These are phyloP conservation scores for Mimosa bimucronata DNA, from an alignment of 306 rosid genomes.

Conservation along the genomic window DNA sequence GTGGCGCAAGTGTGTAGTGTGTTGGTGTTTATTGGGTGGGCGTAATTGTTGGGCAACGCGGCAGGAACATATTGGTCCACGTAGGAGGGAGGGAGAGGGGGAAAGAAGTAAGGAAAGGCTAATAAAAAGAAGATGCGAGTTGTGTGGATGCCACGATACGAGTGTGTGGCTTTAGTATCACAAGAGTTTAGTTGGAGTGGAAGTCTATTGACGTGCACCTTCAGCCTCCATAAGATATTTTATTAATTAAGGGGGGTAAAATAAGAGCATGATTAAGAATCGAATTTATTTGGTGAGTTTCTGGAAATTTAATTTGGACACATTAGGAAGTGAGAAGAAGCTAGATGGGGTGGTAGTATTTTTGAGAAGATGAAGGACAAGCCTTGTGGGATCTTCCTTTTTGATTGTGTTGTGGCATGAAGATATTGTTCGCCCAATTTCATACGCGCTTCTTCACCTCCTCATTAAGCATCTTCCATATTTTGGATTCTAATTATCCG, in stretches of 20 bases:
- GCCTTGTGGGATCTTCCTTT: not conserved
- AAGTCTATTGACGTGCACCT: conserved; percentile 34
- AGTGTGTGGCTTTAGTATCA: conserved; percentile 20
- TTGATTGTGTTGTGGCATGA: not conserved
- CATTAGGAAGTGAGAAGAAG: not conserved
- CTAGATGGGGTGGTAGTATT: conserved; percentile 11
- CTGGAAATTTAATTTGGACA: not conserved
- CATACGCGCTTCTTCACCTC: conserved; percentile 32
- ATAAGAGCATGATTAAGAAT: not conserved
- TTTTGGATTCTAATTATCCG: not conserved
- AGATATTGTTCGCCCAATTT: not conserved
- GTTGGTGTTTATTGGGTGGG: conserved; percentile 16
- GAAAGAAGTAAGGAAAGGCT: not conserved
- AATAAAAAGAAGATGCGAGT: not conserved
- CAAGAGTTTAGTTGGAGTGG: not conserved
- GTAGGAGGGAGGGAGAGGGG: not conserved
- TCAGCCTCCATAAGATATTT: conserved; percentile 21
- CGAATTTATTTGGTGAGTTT: not conserved
- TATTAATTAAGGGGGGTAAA: not conserved
- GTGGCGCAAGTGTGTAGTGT: conserved; percentile 35
- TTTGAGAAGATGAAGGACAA: conserved; percentile 28
- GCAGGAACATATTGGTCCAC: conserved; percentile 35
- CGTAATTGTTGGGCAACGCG: conserved; percentile 33
- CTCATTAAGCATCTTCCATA: conserved; percentile 41
- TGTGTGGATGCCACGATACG: conserved; percentile 38